Evolutionary conservation across 2,329 filamentous ascomycete species (phyloP).

Genomic region (Shiraia sp.): DNA sequence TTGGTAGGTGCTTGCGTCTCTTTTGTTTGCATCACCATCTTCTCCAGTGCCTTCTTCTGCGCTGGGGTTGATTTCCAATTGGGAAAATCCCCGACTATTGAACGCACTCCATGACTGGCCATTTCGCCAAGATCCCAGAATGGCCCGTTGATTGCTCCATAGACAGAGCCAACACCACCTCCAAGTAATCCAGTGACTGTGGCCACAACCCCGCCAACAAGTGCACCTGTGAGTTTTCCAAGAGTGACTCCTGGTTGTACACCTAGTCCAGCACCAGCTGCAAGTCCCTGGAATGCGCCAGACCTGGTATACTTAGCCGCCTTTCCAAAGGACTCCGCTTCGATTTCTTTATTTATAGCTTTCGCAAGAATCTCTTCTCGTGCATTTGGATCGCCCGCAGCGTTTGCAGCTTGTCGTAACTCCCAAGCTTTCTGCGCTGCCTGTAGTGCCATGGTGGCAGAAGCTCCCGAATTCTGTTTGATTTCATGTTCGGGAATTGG

Average conservation of each 20-base stretch:
- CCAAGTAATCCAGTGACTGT: conserved; percentile 41
- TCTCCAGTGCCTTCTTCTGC: conserved; percentile 43
- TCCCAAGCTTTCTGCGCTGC: conserved; percentile 46
- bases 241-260: conserved; percentile 41
- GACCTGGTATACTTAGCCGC: conserved; percentile 46
- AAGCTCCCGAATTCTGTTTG: conserved; percentile 45
- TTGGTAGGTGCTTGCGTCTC: conserved; percentile 37
- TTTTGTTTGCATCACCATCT: conserved; percentile 43
- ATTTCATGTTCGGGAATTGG: conserved; percentile 42
- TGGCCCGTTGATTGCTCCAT: conserved; percentile 42
- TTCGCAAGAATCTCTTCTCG: conserved; percentile 46
- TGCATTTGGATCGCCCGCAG: conserved; percentile 43
- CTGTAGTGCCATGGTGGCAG: conserved; percentile 43
- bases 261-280: conserved; percentile 45
- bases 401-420: conserved; percentile 45
- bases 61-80: conserved; percentile 39
- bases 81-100: conserved; percentile 40
- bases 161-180: conserved; percentile 40
- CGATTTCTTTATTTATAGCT: conserved; percentile 47
- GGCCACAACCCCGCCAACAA: conserved; percentile 40
- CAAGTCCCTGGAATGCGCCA: conserved; percentile 46
- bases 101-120: conserved; percentile 40
- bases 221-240: conserved; percentile 40
- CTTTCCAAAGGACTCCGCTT: conserved; percentile 48
- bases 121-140: conserved; percentile 43